Evolutionary conservation across 2,329 filamentous ascomycete genomes (phyloP).

Genomic region (Remersonia thermophila): DNA sequence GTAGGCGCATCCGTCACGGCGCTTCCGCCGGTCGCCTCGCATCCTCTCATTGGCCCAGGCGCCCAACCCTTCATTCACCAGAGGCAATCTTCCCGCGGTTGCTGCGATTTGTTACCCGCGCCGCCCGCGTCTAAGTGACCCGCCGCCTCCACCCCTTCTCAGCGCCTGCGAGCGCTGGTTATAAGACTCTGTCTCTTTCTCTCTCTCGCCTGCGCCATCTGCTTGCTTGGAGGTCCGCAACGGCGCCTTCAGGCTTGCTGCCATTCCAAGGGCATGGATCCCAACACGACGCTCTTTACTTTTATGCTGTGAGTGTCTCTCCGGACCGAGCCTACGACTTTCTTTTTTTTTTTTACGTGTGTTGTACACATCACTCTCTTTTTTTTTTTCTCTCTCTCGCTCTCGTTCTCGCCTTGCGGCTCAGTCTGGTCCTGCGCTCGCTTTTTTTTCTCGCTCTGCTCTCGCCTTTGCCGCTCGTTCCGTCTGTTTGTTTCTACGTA

Average conservation of each 20-base stretch:
- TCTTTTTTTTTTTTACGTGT: conserved; percentile 8
- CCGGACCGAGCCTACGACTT: conserved; percentile 2
- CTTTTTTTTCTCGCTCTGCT: conserved; percentile 1
- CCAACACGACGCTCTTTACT: conserved; percentile 53
- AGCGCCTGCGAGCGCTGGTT: conserved; percentile 12
- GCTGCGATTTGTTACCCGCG: background rate
- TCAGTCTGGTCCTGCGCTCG: conserved; percentile 11
- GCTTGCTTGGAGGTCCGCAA: too few relatives aligned
- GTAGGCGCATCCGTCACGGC: conserved; percentile 19
- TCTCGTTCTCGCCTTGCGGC: conserved; percentile 10
- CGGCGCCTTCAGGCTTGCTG: too few relatives aligned
- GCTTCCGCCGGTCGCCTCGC: conserved; percentile 18
- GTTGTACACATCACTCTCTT: conserved; percentile 11
- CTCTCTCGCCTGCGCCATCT: too few relatives aligned
- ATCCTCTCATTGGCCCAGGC: conserved; percentile 18
- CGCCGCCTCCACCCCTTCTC: conserved; percentile 15
- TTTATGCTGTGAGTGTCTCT: conserved; percentile 51
- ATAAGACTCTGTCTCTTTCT: conserved; percentile 6
- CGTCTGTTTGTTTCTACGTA: conserved; percentile 3
- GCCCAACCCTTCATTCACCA: conserved; percentile 17
- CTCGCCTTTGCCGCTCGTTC: background rate
- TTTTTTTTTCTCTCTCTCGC: conserved; percentile 9
- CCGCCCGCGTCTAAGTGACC: too few relatives aligned
- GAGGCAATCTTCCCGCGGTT: conserved; percentile 3
- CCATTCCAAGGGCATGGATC: conserved; percentile 34